Evolutionary conservation across 352 stramenopile species (phyloP), one percentile per base, ranked within the genome.

Genomic region (Phytophthora pluvialis): DNA sequence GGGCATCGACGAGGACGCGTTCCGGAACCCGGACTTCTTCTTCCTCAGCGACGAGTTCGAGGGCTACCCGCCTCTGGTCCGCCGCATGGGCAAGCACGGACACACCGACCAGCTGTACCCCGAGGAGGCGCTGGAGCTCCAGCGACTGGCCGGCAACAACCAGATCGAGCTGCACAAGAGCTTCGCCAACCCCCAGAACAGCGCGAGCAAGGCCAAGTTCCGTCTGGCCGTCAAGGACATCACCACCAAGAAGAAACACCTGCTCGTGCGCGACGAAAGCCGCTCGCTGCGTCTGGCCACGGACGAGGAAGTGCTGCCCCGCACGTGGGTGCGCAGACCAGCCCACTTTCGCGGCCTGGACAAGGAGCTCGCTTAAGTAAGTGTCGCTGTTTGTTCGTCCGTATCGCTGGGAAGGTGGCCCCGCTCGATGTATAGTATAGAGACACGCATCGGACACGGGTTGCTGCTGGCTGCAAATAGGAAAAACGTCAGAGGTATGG

Each of bases 1-100:
- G 52, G 82, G 82, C 7, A 72, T 82, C 36, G 84, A 92, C 44
- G 80, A 91, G 1, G 87, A 95, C 7, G 66, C 67, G 5, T 93
- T 83, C 72, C 74, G 87, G 39, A 93, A 95, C 74, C 87, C 87
- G 5, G 86, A 95, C 52, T 95, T 95, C 45, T 92, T 95, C 65
- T 91, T 93, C 66, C 55, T 95, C 16, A 93, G 75, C 66, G 87
- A 95, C 60, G 83, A 93, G 68, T 92, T 91, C 29, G 83, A 93
- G 15, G 87, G 86, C 15, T 84, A 85, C 42, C 87, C 87, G 61
- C 87, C 87, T 9, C 78, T 95, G 45, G 79, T 88, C 43, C 87
- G 85, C 57, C 87, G 86, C 64, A 70, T 91, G 67, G 83, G 85
- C 59, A 95, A 93, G 81, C 83, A 91, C 65, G 86, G 81, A 61